These are phyloP conservation scores for Hypoxylon sp. DNA, from an alignment of 2,329 filamentous ascomycete genomes.

Conservation along the genomic window DNA sequence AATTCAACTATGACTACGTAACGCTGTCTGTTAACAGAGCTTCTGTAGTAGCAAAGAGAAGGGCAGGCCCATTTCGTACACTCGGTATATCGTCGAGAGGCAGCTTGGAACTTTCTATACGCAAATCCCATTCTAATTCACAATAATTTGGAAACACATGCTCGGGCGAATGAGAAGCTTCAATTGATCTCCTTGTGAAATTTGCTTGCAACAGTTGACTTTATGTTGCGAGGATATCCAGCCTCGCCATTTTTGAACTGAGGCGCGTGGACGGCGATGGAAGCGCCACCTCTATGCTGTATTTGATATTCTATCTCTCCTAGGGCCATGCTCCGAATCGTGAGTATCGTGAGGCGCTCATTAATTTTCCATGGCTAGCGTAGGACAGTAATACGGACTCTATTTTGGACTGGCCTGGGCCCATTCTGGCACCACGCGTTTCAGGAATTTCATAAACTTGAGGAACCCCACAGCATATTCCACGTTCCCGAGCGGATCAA, in stretches of 20 bases:
- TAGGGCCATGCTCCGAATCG: neutral
- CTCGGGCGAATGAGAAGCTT: too few relatives aligned
- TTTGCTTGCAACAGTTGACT: too few relatives aligned
- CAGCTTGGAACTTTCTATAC: too few relatives aligned
- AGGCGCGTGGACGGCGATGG: neutral
- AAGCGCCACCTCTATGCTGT: neutral
- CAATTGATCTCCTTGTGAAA: too few relatives aligned
- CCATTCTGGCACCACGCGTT: conserved; percentile 68
- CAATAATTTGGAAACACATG: too few relatives aligned
- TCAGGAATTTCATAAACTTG: conserved; percentile 75
- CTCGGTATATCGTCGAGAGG: too few relatives aligned
- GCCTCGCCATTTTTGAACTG: neutral
- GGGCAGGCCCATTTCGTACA: too few relatives aligned
- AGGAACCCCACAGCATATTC: conserved; percentile 73
- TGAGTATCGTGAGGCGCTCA: neutral
- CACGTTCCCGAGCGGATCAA: conserved; percentile 71
- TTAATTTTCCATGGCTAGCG: neutral
- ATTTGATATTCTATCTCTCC: neutral
- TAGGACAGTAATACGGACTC: neutral
- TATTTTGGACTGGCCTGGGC: conserved; percentile 17
- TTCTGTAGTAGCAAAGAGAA: too few relatives aligned
- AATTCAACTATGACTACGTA: too few relatives aligned
- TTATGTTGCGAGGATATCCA: too few relatives aligned
- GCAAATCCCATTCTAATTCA: too few relatives aligned
- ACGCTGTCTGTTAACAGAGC: too few relatives aligned